A percentile compares a stretch with the other conserved stretches of the same genome.
Conservation (phyloP, 345 rosid species). For the Dipteronia sinensis region DNA sequence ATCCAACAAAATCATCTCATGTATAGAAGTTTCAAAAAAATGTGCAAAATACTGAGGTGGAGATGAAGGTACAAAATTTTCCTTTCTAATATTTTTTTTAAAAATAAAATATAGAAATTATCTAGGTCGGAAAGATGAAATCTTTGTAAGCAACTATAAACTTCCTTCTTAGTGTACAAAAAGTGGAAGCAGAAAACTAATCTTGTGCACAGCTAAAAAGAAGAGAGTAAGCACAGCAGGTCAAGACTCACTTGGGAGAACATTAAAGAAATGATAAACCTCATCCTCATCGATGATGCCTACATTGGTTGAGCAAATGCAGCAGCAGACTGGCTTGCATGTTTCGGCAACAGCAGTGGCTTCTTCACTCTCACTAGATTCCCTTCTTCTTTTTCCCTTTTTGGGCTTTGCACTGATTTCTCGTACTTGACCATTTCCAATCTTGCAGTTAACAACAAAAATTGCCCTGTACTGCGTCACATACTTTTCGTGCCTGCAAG, state of each 20-base stretch:
- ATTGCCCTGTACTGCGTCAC: slow-evolving; percentile 81
- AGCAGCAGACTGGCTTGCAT: slow-evolving; percentile 53
- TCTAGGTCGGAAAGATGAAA: too few relatives aligned
- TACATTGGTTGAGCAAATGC: slow-evolving; percentile 62
- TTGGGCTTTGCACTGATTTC: slow-evolving; percentile 29
- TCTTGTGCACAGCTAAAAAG: neutral
- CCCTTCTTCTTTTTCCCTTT: slow-evolving; percentile 49
- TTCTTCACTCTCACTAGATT: slow-evolving; percentile 31
- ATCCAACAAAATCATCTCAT: too few relatives aligned
- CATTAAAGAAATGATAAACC: slow-evolving; percentile 80
- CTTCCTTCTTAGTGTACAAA: neutral
- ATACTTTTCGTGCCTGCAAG: slow-evolving; percentile 69
- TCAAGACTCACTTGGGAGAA: slow-evolving; percentile 75
- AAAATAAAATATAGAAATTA: too few relatives aligned
- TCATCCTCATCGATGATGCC: slow-evolving; percentile 71
- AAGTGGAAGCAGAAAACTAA: neutral
- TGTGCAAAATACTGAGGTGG: too few relatives aligned
- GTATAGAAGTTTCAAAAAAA: too few relatives aligned
- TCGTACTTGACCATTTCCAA: slow-evolving; percentile 31
- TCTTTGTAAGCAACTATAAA: neutral
- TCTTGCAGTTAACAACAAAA: slow-evolving; percentile 66
- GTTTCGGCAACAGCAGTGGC: slow-evolving; percentile 21
- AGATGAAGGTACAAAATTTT: too few relatives aligned
- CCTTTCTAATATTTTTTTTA: too few relatives aligned
- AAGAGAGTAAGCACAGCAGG: neutral